phyloP scores from a whole-genome alignment of 768 basidiomycete species.

The Lanmaoa pseudosensibilis region DNA sequence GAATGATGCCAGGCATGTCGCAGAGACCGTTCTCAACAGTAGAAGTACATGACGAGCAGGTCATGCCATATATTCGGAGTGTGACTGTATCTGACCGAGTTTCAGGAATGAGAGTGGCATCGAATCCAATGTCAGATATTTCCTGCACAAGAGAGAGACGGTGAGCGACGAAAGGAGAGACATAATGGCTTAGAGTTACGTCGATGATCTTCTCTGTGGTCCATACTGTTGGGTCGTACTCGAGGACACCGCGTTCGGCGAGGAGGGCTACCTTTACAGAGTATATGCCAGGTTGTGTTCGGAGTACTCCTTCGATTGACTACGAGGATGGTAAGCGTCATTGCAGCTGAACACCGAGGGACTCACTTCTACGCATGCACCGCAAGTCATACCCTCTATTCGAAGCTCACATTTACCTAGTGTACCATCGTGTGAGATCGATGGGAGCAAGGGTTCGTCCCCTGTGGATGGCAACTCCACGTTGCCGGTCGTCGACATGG shows the following conservation, averaged over 20 bases:
- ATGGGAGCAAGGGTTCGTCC: constrained; percentile 25
- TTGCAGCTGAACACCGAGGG: neutral
- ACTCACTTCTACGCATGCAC: constrained; percentile 82
- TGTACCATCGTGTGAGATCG: constrained; percentile 11
- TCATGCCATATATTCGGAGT: constrained; percentile 90
- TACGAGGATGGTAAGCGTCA: constrained; percentile 26
- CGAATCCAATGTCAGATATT: constrained; percentile 92
- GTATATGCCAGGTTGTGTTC: constrained; percentile 83
- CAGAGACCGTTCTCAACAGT: constrained; percentile 72
- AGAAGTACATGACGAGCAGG: constrained; percentile 77
- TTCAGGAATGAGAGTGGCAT: constrained; percentile 74
- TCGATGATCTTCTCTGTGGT: constrained; percentile 72
- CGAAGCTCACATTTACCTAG: constrained; percentile 70
- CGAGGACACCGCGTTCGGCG: constrained; percentile 88
- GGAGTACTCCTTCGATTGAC: constrained; percentile 85
- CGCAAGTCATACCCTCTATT: constrained; percentile 90
- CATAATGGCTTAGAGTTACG: constrained; percentile 37
- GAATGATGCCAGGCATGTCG: constrained; percentile 69
- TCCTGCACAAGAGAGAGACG: constrained; percentile 49
- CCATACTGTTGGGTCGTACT: constrained; percentile 87
- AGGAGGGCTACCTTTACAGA: constrained; percentile 95
- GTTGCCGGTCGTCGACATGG: constrained; percentile 6
- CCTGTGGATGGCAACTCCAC: constrained; percentile 11
- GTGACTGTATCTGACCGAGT: constrained; percentile 64
- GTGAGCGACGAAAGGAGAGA: constrained; percentile 3